A percentile compares a stretch with the other conserved stretches of the same genome.
Conservation (phyloP, 2,329 filamentous ascomycete species). For the Cladosporium sp. region DNA sequence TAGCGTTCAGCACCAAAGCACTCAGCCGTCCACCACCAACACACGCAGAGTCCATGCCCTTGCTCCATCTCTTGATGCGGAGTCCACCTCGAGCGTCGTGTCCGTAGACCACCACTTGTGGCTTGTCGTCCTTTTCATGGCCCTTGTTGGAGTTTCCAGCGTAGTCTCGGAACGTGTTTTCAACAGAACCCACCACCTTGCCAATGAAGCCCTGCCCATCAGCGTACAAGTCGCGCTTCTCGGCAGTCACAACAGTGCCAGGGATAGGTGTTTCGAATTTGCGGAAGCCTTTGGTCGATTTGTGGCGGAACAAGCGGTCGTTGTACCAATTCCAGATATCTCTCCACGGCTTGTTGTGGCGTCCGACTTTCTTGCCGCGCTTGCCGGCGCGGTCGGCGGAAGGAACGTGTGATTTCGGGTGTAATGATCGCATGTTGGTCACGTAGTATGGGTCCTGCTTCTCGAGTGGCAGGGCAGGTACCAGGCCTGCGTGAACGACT, state of each 20-base stretch:
- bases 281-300: conserved; percentile 17
- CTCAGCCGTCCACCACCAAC: conserved; percentile 74
- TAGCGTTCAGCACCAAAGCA: conserved; percentile 71
- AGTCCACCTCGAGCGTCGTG: conserved; percentile 79
- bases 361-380: conserved; percentile 29
- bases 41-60: conserved; percentile 85
- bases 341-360: conserved; percentile 34
- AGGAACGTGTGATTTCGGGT: conserved; percentile 62
- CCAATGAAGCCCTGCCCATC: background rate
- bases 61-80: conserved; percentile 67
- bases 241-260: background rate
- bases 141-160: conserved; percentile 35
- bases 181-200: background rate
- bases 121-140: conserved; percentile 42
- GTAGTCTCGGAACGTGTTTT: background rate
- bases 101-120: conserved; percentile 75
- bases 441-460: conserved; percentile 75
- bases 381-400: conserved; percentile 41
- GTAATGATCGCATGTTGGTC: conserved; percentile 89
- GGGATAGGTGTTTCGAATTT: background rate
- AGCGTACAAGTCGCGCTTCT: conserved; percentile 1
- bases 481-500: conserved; percentile 83
- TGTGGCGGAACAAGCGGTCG: conserved; percentile 31
- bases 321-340: conserved; percentile 40
- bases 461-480: conserved; percentile 71